Evolutionary conservation across 2,329 filamentous ascomycete species (phyloP).

Genomic region (Clarireedia monteithiana): DNA sequence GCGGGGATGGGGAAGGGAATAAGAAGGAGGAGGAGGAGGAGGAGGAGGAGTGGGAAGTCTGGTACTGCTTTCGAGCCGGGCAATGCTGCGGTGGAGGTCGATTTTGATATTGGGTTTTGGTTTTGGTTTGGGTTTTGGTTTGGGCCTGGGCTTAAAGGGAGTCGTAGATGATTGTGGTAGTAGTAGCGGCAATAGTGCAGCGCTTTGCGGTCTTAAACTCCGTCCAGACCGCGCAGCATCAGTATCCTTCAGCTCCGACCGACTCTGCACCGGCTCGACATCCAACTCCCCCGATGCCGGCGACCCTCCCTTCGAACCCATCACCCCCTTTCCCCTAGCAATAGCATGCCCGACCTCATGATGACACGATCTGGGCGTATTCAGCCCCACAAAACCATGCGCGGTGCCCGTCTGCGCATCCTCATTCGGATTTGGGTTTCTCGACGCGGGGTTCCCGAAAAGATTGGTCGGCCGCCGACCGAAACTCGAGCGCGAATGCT

Average conservation of each 20-base stretch:
- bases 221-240: too few relatives aligned
- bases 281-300: not conserved
- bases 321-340: not conserved
- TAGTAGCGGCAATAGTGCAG: too few relatives aligned
- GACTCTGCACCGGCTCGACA: not conserved
- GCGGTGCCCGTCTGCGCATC: constrained; percentile 20
- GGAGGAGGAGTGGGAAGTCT: too few relatives aligned
- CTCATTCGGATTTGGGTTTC: constrained; percentile 20
- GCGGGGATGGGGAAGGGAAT: not conserved
- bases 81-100: too few relatives aligned
- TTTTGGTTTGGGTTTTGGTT: too few relatives aligned
- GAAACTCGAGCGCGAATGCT: constrained; percentile 23
- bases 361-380: constrained; percentile 19
- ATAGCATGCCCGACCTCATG: constrained; percentile 23
- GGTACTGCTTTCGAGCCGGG: too few relatives aligned
- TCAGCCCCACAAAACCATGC: constrained; percentile 27
- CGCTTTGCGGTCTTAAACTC: too few relatives aligned
- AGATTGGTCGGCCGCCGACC: constrained; percentile 24
- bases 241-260: too few relatives aligned
- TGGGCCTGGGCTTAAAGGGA: too few relatives aligned
- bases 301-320: not conserved
- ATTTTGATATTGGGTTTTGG: too few relatives aligned
- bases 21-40: too few relatives aligned
- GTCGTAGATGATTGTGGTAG: too few relatives aligned
- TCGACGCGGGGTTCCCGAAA: constrained; percentile 23